A percentile compares a stretch with the other conserved stretches of the same genome.
Evolutionary conservation across 2,329 filamentous ascomycete species (phyloP).

Genomic region (Aspergillus ochraceoroseus): DNA sequence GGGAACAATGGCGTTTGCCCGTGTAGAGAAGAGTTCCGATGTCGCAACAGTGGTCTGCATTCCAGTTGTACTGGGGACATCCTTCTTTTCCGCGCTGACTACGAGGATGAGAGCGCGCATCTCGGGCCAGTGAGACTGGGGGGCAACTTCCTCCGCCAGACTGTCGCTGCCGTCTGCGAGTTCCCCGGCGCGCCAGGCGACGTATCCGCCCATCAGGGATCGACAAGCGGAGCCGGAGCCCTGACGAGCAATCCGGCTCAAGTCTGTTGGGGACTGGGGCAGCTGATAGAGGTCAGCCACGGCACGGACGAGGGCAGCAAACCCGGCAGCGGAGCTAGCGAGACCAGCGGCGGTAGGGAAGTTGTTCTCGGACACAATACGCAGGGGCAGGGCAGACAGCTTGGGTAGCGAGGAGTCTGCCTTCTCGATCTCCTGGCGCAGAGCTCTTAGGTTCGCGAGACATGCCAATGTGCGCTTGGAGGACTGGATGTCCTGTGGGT

Average conservation of each 20-base stretch:
- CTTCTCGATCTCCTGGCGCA: constrained; percentile 70
- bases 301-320: constrained; percentile 65
- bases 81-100: constrained; percentile 90
- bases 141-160: constrained; percentile 79
- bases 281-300: constrained; percentile 90
- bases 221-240: constrained; percentile 93
- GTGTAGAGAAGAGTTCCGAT: constrained; percentile 75
- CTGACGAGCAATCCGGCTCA: constrained; percentile 85
- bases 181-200: constrained; percentile 82
- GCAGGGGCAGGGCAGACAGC: constrained; percentile 70
- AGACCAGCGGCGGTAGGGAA: constrained; percentile 96
- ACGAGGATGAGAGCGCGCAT: constrained; percentile 93
- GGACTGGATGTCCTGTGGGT: constrained; percentile 69
- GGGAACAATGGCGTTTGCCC: constrained; percentile 73
- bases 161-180: constrained; percentile 78
- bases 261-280: constrained; percentile 70
- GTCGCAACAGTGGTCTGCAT: constrained; percentile 97
- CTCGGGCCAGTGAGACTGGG: constrained; percentile 85
- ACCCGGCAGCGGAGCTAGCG: constrained; percentile 60
- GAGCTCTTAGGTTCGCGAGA: constrained; percentile 74
- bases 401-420: constrained; percentile 70
- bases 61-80: constrained; percentile 82
- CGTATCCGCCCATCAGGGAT: constrained; percentile 89
- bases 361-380: constrained; percentile 94
- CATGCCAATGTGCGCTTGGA: constrained; percentile 91